A percentile compares a stretch with the other conserved stretches of the same genome.
phyloP scores from a whole-genome alignment of 106 monocot species.

The Alisma plantagoaquatica region DNA sequence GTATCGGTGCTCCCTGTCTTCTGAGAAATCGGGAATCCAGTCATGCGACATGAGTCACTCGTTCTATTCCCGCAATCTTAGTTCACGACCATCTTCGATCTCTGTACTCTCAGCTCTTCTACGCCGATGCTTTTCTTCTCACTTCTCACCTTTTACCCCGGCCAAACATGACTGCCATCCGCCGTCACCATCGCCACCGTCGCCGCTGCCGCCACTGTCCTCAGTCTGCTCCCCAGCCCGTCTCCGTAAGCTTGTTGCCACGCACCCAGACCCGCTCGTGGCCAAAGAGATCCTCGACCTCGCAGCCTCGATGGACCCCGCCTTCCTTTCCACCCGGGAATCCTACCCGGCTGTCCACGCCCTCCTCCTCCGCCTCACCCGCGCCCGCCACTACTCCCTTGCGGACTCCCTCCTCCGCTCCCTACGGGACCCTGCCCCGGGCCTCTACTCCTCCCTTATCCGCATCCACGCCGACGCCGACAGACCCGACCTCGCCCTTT shows the following conservation, averaged over 20 bases:
- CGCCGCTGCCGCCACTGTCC: neutral
- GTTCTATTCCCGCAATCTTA: too few species aligned
- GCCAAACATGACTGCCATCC: too few species aligned
- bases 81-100: too few species aligned
- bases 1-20: too few species aligned
- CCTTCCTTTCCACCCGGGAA: slow-evolving; percentile 16
- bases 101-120: too few species aligned
- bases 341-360: slow-evolving; percentile 35
- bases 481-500: slow-evolving; percentile 21
- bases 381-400: slow-evolving; percentile 18
- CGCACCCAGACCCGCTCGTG: slow-evolving; percentile 72
- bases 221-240: slow-evolving; percentile 42
- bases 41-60: too few species aligned
- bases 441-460: slow-evolving; percentile 30
- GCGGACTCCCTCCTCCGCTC: slow-evolving; percentile 34
- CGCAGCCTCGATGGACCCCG: slow-evolving; percentile 21
- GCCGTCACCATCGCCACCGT: neutral
- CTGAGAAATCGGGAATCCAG: too few species aligned
- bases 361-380: slow-evolving; percentile 51
- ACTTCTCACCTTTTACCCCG: neutral
- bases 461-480: slow-evolving; percentile 22
- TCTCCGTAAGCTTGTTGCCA: slow-evolving; percentile 64
- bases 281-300: slow-evolving; percentile 51
- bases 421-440: slow-evolving; percentile 28
- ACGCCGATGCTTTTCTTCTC: slow-evolving; percentile 1